A percentile compares a stretch with the other conserved stretches of the same genome.
Conservation (phyloP, 2,329 filamentous ascomycete genomes). For the Trichoderma harzianum region DNA sequence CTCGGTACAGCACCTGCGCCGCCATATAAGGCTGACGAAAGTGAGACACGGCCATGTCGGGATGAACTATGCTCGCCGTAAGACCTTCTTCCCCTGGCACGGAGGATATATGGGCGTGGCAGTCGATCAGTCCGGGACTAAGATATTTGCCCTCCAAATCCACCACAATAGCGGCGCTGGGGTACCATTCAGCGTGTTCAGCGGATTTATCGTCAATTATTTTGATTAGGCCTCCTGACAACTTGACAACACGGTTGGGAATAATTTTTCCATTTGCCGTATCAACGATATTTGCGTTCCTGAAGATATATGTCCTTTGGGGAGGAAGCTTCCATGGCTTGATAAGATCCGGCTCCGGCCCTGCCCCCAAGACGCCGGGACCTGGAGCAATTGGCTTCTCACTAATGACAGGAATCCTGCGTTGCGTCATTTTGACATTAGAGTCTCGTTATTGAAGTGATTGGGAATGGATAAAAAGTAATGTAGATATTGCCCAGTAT, state of each 20-base stretch:
- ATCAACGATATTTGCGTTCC: constrained; percentile 45
- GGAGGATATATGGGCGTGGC: constrained; percentile 32
- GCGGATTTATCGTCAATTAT: constrained; percentile 20
- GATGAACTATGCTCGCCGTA: constrained; percentile 23
- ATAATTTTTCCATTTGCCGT: constrained; percentile 33
- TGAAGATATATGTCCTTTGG: constrained; percentile 35
- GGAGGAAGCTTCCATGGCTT: constrained; percentile 37
- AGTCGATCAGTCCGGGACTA: constrained; percentile 34
- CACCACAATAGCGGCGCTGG: constrained; percentile 17
- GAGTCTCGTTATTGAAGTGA: background rate
- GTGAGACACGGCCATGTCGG: constrained; percentile 36
- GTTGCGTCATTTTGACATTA: background rate
- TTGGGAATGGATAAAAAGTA: background rate
- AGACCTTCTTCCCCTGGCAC: constrained; percentile 30
- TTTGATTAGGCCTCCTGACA: constrained; percentile 35
- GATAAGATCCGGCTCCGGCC: constrained; percentile 23
- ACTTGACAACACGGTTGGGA: constrained; percentile 30
- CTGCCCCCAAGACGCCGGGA: background rate
- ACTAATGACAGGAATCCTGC: background rate
- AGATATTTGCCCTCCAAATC: constrained; percentile 30
- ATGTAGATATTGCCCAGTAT: background rate
- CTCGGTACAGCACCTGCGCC: constrained; percentile 50
- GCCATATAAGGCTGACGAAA: constrained; percentile 47
- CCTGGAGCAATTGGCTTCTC: background rate
- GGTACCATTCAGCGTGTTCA: background rate